Conservation (phyloP, 805 yeast species). For the Candida anglica region DNA sequence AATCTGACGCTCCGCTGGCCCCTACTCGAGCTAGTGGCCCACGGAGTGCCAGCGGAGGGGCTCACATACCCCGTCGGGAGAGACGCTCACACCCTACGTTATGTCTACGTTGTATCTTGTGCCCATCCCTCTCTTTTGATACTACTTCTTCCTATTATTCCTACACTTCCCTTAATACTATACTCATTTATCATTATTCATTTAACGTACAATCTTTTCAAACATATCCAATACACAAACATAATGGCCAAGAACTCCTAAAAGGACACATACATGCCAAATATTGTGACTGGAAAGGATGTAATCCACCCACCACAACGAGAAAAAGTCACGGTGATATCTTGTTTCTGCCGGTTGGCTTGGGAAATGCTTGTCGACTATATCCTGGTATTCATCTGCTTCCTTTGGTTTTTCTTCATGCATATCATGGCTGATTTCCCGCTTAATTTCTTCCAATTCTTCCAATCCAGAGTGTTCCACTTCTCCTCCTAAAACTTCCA, state of each 20-base stretch:
- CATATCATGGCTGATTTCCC: constrained; percentile 18
- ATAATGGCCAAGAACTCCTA: constrained; percentile 90
- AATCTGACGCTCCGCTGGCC: too few species aligned
- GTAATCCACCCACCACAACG: constrained; percentile 85
- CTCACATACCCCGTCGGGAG: too few species aligned
- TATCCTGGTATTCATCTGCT: constrained; percentile 15
- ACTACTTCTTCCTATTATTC: too few species aligned
- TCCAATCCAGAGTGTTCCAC: constrained; percentile 36
- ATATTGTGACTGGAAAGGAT: constrained; percentile 76
- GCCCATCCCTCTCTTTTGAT: too few species aligned
- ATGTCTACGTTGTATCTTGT: too few species aligned
- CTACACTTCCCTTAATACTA: background rate
- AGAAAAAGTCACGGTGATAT: constrained; percentile 36
- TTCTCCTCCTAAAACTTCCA: constrained; percentile 29
- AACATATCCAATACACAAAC: constrained; percentile 73
- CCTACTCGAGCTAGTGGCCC: too few species aligned
- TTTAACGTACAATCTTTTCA: constrained; percentile 22
- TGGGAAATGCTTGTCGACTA: constrained; percentile 36
- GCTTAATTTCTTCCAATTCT: constrained; percentile 28
- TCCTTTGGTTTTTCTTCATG: constrained; percentile 4
- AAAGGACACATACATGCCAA: constrained; percentile 90
- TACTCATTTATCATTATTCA: background rate
- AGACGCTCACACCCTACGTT: too few species aligned
- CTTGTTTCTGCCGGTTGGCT: constrained; percentile 28
- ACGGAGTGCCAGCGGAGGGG: too few species aligned